Base-by-base conservation (phyloP, 352 stramenopile genomes). In the Globisporangium middletonii region DNA sequence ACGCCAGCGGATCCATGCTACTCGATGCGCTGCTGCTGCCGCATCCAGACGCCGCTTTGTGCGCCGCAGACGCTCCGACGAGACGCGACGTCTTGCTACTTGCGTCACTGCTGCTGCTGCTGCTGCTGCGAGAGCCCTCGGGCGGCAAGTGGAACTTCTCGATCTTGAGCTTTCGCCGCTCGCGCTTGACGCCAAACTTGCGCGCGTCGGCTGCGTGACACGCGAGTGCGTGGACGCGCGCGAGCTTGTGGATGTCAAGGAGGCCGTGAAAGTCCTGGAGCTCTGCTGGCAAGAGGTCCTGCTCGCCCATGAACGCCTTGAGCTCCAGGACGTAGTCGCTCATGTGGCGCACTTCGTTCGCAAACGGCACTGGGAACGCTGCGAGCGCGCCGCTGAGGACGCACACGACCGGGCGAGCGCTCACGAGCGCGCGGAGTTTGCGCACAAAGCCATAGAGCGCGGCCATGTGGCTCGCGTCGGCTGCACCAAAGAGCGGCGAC, bases 131-230 rank as follows among this genome's bases (percentile, higher is more conserved):
- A 23, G 76, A 86, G 1, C 68, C 76, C 69, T 89, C 81, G 0
- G 81, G 81, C 0, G 75, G 78, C 19, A 91, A 60, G 53, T 91
- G 81, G 47, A 91, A 83, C 53, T 86, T 84, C n/a, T 91, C 81
- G 50, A 91, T 73, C 53, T 81, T 83, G n/a, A 89, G 65, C 62
- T 89, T 89, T 23, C 81, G 78, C 4, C 69, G 74, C 38, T 86
- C 78, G 38, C 81, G 76, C 58, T 86, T 86, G 51, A 91, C 51
- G 13, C 78, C 81, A 30, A 79, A 83, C 33, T 83, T 82, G 42
- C 68, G 68, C 35, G 79, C 74, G 46, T 84, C 78, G 1, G 77
- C 57, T 12, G 77, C 69, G 58, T 89, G 70, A 27, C 68, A 73
- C 26, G 81, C 73, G 1, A 91, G 60, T 6, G 81, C 59, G 46